A percentile compares a stretch with the other conserved stretches of the same genome.
Evolutionary conservation across 176 grass and related monocot species (phyloP).

Genomic region (Hyparrhenia diplandra): DNA sequence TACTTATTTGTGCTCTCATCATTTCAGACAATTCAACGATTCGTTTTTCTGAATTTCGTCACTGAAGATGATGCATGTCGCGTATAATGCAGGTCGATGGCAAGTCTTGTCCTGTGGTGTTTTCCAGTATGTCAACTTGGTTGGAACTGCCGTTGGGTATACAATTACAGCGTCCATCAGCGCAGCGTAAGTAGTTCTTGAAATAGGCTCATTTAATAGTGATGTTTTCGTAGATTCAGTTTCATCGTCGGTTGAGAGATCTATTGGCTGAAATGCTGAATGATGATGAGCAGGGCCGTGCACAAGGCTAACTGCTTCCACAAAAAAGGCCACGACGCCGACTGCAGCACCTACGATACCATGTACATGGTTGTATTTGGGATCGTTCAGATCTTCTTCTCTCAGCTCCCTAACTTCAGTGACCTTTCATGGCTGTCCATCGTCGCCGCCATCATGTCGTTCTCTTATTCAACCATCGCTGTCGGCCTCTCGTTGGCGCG

Average conservation of each 20-base stretch:
- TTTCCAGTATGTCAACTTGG: conserved; percentile 83
- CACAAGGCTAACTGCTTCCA: conserved; percentile 81
- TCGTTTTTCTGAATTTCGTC: conserved; percentile 24
- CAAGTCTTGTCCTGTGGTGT: conserved; percentile 66
- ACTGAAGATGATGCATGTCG: neutral
- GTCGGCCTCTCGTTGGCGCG: conserved; percentile 61
- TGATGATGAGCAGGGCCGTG: conserved; percentile 47
- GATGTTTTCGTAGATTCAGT: neutral
- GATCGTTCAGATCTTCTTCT: conserved; percentile 74
- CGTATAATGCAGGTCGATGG: conserved; percentile 44
- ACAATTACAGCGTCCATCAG: conserved; percentile 88
- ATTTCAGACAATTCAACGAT: neutral
- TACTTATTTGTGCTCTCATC: neutral
- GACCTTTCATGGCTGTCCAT: conserved; percentile 74
- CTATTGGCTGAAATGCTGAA: neutral
- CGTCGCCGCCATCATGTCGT: conserved; percentile 79
- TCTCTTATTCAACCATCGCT: conserved; percentile 66
- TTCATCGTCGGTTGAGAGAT: neutral
- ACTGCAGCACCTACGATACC: conserved; percentile 58
- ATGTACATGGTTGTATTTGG: conserved; percentile 80
- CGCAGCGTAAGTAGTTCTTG: conserved; percentile 52
- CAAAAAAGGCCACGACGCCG: conserved; percentile 42
- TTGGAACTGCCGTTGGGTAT: conserved; percentile 72
- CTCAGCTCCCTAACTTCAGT: conserved; percentile 71
- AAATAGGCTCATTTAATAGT: neutral